A percentile compares a stretch with the other conserved stretches of the same genome.
Evolutionary conservation across 805 yeast species (phyloP).

Genomic region (Metschnikowia baotianmanensis): DNA sequence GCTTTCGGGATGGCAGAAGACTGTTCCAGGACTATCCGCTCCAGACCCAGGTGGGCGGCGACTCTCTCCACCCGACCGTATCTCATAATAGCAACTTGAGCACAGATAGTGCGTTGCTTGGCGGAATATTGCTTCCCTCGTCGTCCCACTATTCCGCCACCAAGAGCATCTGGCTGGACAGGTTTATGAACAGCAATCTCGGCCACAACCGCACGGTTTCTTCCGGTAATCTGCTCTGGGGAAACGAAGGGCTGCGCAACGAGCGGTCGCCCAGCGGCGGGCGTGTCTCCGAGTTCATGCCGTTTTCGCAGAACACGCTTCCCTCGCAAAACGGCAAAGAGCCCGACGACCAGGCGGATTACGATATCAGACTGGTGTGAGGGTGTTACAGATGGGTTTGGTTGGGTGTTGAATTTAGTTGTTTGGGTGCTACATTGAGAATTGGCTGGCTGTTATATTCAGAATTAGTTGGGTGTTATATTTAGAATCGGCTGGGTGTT

Average conservation of each 20-base stretch:
- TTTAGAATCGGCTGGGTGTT: no score
- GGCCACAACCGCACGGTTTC: constrained; percentile 16
- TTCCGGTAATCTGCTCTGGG: constrained; percentile 15
- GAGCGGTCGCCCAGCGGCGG: constrained; percentile 12
- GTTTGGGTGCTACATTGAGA: neutral
- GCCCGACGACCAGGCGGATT: constrained; percentile 3
- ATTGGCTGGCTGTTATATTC: no score
- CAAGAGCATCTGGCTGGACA: constrained; percentile 20
- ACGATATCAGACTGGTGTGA: constrained; percentile 9
- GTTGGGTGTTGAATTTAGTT: neutral
- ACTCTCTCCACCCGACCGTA: constrained; percentile 13
- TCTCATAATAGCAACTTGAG: constrained; percentile 10
- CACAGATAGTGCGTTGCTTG: constrained; percentile 11
- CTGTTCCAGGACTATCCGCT: constrained; percentile 12
- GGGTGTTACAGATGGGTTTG: neutral
- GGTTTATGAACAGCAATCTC: constrained; percentile 6
- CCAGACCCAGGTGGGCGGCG: constrained; percentile 7
- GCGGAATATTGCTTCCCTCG: constrained; percentile 12
- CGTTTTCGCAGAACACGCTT: constrained; percentile 13
- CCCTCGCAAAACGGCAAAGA: constrained; percentile 7
- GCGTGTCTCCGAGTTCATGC: constrained; percentile 14
- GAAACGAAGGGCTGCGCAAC: constrained; percentile 12
- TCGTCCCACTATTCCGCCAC: constrained; percentile 7
- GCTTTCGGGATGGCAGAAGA: constrained; percentile 12
- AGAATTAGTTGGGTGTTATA: no score